These are phyloP conservation scores for Naganishia vaughanmartiniae DNA, from an alignment of 768 basidiomycete genomes.

Conservation along the genomic window DNA sequence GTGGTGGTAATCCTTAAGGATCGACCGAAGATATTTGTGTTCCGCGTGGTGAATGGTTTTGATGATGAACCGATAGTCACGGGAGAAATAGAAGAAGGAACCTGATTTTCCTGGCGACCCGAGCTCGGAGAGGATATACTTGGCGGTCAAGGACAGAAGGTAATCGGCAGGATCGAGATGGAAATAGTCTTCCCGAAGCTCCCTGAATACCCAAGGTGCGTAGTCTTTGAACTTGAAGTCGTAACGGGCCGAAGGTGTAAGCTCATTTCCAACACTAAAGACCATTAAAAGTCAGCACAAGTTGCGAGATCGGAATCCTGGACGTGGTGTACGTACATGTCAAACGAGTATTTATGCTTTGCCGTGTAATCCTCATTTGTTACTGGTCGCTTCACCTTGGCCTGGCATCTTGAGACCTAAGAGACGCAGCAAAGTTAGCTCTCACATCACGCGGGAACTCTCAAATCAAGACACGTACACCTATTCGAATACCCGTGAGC, in stretches of 20 bases:
- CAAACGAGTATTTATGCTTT: slow-evolving; percentile 91
- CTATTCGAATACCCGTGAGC: slow-evolving; percentile 96
- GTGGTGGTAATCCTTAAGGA: slow-evolving; percentile 76
- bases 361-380: slow-evolving; percentile 83
- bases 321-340: slow-evolving; percentile 65
- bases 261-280: slow-evolving; percentile 84
- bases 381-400: slow-evolving; percentile 82
- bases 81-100: slow-evolving; percentile 97
- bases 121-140: slow-evolving; percentile 95
- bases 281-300: slow-evolving; percentile 7
- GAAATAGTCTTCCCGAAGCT: slow-evolving; percentile 89
- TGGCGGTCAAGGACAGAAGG: slow-evolving; percentile 89
- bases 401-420: slow-evolving; percentile 91
- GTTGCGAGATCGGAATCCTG: not conserved
- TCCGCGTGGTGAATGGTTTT: slow-evolving; percentile 95
- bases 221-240: slow-evolving; percentile 99
- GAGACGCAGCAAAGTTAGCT: slow-evolving; percentile 16
- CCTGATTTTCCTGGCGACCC: slow-evolving; percentile 98
- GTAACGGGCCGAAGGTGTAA: slow-evolving; percentile 95
- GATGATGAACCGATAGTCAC: slow-evolving; percentile 99
- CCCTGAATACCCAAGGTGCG: slow-evolving; percentile 95
- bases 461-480: slow-evolving; percentile 59
- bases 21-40: slow-evolving; percentile 84
- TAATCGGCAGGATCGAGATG: slow-evolving; percentile 96
- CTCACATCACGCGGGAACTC: slow-evolving; percentile 19